Evolutionary conservation across 1,284 basidiomycete genomes (phyloP).

Genomic region (Cutaneotrichosporon dermatis): DNA sequence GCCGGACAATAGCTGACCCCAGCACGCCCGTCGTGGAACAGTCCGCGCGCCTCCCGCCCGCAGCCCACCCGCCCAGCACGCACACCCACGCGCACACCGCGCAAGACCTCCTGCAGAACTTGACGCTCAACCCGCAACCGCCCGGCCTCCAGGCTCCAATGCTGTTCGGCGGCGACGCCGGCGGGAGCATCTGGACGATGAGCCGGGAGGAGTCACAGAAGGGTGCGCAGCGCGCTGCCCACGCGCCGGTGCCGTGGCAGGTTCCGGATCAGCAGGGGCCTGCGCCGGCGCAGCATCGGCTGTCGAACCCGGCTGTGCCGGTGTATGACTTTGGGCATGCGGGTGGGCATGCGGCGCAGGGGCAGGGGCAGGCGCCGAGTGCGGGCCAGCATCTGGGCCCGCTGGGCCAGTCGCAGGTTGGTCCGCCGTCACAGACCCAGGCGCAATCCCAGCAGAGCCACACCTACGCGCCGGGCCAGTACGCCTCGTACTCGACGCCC

Average conservation of each 20-base stretch:
- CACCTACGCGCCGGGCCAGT: neutral
- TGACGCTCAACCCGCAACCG: constrained; percentile 11
- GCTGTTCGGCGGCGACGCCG: constrained; percentile 24
- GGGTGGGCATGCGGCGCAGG: no score
- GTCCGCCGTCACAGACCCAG: neutral
- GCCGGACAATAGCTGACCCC: neutral
- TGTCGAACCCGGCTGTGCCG: neutral
- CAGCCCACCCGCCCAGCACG: constrained; percentile 1
- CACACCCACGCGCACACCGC: constrained; percentile 15
- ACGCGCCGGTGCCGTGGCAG: constrained; percentile 4
- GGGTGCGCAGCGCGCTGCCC: constrained; percentile 16
- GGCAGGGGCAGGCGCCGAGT: no score
- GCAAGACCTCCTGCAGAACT: constrained; percentile 24
- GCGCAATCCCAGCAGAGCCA: neutral
- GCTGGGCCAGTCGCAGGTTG: no score
- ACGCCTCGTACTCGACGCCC: no score
- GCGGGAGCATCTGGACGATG: constrained; percentile 36
- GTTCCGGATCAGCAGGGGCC: neutral
- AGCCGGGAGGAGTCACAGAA: constrained; percentile 31
- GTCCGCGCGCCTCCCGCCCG: neutral
- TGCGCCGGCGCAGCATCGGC: neutral
- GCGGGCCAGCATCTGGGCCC: no score
- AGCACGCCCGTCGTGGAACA: constrained; percentile 8
- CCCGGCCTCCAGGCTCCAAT: constrained; percentile 11
- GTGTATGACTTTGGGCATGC: no score